Evolutionary conservation across 2,329 filamentous ascomycete species (phyloP), one percentile per base, ranked within the genome.

Genomic region (Botrytis elliptica): DNA sequence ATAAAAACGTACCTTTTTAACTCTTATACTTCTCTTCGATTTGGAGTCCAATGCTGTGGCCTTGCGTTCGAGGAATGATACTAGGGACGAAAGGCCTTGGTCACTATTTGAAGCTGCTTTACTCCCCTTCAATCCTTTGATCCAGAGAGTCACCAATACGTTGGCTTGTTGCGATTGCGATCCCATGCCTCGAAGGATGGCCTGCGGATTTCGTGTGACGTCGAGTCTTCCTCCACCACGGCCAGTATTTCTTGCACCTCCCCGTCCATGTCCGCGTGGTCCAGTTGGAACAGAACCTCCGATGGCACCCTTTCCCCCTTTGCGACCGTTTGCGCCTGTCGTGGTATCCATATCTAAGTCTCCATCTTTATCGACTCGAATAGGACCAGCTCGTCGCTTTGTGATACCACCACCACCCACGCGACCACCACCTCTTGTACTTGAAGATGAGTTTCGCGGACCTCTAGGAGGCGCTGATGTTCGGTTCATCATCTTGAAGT

Each of bases 1-100:
- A 79, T 82, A 83, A 82, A 92, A 82, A 92, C 91, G 89, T 92
- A 94, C 92, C 90, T 93, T 93, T 84, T 89, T 90, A 76, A 95
- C 90, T 81, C 86, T 89, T 78, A 93, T 85, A 77, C 85, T 84
- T 70, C 75, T 79, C 46, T 78, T 79, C 70, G 79, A 79, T 79
- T 87, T 85, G 79, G 84, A 80, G 75, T 82, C 79, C 80, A 89
- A 85, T 76, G 85, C 83, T 72, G 86, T 86, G 65, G 91, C 88
- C 82, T 93, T 93, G 79, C 90, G 89, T 83, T 94, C 91, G 76
- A 94, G 83, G 80, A 93, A 94, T 69, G 85, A 84, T 71, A 94
- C 82, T 44, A 94, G 85, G 74, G 89, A 88, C 74, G 87, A 86
- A 40, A 92, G 80, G 33, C 92, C 92, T 67, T 91, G 90, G 72